Evolutionary conservation across 345 rosid species (phyloP).

Genomic region (Cardamine occulta): DNA sequence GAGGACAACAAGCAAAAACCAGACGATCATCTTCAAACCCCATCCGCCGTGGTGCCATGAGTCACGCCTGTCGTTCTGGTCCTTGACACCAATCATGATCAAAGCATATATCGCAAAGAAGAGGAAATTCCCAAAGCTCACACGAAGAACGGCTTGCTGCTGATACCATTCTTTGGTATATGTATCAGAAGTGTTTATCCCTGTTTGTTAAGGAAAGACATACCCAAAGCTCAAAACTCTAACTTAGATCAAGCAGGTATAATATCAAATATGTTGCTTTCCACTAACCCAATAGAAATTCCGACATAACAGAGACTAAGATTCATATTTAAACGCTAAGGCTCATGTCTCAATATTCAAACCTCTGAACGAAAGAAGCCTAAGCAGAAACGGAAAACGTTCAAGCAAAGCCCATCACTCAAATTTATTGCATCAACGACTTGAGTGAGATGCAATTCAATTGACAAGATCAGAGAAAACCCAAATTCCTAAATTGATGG

Average conservation of each 20-base stretch:
- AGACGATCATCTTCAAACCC: conserved; percentile 81
- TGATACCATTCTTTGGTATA: conserved; percentile 83
- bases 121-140: conserved; percentile 86
- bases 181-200: conserved; percentile 76
- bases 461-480: conserved; percentile 1
- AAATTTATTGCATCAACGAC: neutral
- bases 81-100: conserved; percentile 93
- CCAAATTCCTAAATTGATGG: conserved; percentile 25
- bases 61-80: conserved; percentile 90
- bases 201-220: conserved; percentile 42
- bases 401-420: neutral
- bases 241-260: neutral
- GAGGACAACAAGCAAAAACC: conserved; percentile 81
- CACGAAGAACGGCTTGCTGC: conserved; percentile 92
- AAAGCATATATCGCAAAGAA: conserved; percentile 74
- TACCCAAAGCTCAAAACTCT: conserved; percentile 19
- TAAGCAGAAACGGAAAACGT: neutral
- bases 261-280: neutral
- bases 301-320: neutral
- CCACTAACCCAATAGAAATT: conserved; percentile 9
- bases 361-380: neutral
- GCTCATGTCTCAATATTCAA: neutral
- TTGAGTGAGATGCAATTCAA: neutral
- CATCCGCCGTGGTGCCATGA: conserved; percentile 98
- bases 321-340: neutral